Conservation (phyloP, 1,139 yeast genomes). For the Kazachstania sp. region DNA sequence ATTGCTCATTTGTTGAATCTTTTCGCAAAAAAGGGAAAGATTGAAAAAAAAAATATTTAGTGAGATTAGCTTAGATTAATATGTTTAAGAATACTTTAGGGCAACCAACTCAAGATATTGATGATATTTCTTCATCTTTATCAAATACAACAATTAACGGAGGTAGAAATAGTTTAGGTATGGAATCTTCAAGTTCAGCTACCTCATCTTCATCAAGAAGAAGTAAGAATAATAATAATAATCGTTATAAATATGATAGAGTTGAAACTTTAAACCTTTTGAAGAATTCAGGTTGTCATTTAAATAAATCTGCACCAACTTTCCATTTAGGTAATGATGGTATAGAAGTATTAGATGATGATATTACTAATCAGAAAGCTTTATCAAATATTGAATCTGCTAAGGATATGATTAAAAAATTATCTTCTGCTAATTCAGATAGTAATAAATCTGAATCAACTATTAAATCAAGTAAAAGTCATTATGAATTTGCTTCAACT, state of each 20-base stretch:
- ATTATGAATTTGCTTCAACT: conserved; percentile 69
- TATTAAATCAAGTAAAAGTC: conserved; percentile 38
- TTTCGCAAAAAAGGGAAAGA: too few species aligned
- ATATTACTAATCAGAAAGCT: conserved; percentile 2
- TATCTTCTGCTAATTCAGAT: conserved; percentile 11
- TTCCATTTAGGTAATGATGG: conserved; percentile 4
- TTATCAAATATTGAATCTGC: conserved; percentile 11
- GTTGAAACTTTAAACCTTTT: conserved; percentile 6
- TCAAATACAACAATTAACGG: background rate
- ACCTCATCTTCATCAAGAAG: background rate
- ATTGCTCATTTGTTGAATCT: too few species aligned
- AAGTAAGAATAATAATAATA: background rate
- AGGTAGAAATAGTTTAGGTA: background rate
- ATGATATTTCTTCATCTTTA: conserved; percentile 1
- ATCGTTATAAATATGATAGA: conserved; percentile 2
- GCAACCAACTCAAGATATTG: background rate
- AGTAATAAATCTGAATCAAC: background rate
- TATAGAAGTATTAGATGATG: conserved; percentile 8
- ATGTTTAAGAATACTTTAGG: background rate
- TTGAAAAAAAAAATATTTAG: too few species aligned
- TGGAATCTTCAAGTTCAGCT: background rate
- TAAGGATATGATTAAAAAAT: conserved; percentile 16
- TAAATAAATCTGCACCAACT: conserved; percentile 4
- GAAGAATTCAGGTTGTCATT: background rate
- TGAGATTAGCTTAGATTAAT: too few species aligned